phyloP scores from a whole-genome alignment of 2,329 filamentous ascomycete genomes.

The Coleophoma cylindrospora region DNA sequence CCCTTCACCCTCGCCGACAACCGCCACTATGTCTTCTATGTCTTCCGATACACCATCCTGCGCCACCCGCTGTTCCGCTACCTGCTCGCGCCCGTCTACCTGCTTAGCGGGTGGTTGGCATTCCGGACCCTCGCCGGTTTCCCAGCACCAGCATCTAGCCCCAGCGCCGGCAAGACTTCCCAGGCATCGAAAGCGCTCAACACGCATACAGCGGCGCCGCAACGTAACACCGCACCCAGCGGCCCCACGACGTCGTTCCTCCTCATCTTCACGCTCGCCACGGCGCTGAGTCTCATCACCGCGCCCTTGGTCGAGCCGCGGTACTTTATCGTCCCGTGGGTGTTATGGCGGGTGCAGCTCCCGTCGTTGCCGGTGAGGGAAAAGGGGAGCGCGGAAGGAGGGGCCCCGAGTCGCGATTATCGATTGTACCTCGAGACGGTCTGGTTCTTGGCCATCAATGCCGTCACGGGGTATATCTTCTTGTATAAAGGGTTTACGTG shows the following conservation, averaged over 20 bases:
- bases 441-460: conserved; percentile 66
- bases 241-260: conserved; percentile 43
- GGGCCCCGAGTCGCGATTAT: conserved; percentile 7
- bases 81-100: conserved; percentile 64
- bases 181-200: background rate
- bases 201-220: background rate
- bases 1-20: conserved; percentile 97
- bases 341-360: conserved; percentile 82
- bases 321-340: conserved; percentile 94
- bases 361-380: conserved; percentile 40
- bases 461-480: conserved; percentile 66
- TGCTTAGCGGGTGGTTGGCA: conserved; percentile 61
- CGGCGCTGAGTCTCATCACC: conserved; percentile 73
- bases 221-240: conserved; percentile 7
- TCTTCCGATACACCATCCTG: conserved; percentile 80
- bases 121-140: conserved; percentile 56
- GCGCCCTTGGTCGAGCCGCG: conserved; percentile 91
- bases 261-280: conserved; percentile 60
- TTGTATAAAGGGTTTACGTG: conserved; percentile 64
- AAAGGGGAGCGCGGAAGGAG: background rate
- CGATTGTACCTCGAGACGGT: conserved; percentile 55
- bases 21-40: conserved; percentile 94
- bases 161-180: background rate
- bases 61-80: conserved; percentile 61
- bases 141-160: conserved; percentile 5